phyloP scores from a whole-genome alignment of 768 basidiomycete species.

The Lactarius sp. region DNA sequence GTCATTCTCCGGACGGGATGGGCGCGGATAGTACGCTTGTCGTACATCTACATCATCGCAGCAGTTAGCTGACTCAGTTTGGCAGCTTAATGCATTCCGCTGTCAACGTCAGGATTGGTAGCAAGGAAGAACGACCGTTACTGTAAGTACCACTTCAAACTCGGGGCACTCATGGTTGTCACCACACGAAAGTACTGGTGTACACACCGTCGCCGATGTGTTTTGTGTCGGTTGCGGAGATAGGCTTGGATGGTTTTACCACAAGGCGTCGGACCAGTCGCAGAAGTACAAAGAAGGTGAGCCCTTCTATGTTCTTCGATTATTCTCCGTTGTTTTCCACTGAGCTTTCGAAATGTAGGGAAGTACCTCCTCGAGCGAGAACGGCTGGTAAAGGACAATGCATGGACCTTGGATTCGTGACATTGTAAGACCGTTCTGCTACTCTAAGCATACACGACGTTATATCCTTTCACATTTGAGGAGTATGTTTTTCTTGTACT shows the following conservation, averaged over 20 bases:
- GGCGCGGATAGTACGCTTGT: constrained; percentile 66
- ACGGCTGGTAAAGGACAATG: constrained; percentile 76
- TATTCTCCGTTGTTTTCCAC: neutral
- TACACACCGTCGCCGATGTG: constrained; percentile 76
- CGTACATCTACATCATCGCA: neutral
- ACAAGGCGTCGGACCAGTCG: constrained; percentile 65
- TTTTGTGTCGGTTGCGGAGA: constrained; percentile 78
- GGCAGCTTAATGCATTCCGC: constrained; percentile 72
- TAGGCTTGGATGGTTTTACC: constrained; percentile 77
- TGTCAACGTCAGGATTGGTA: constrained; percentile 67
- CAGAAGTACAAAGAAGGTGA: constrained; percentile 87
- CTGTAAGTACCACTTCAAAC: constrained; percentile 40
- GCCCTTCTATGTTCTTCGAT: constrained; percentile 16
- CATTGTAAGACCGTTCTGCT: no score
- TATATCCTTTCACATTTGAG: neutral
- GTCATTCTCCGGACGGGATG: constrained; percentile 77
- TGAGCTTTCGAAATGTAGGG: constrained; percentile 39
- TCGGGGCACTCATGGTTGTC: neutral
- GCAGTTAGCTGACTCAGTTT: constrained; percentile 1
- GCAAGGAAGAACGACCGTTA: constrained; percentile 67
- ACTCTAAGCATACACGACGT: neutral
- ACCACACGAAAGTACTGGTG: constrained; percentile 53
- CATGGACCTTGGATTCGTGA: constrained; percentile 59
- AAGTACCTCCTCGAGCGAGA: constrained; percentile 81
- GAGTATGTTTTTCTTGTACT: neutral